Base-by-base conservation (phyloP, 2,329 filamentous ascomycete genomes). In the Macrophomina phaseolina region DNA sequence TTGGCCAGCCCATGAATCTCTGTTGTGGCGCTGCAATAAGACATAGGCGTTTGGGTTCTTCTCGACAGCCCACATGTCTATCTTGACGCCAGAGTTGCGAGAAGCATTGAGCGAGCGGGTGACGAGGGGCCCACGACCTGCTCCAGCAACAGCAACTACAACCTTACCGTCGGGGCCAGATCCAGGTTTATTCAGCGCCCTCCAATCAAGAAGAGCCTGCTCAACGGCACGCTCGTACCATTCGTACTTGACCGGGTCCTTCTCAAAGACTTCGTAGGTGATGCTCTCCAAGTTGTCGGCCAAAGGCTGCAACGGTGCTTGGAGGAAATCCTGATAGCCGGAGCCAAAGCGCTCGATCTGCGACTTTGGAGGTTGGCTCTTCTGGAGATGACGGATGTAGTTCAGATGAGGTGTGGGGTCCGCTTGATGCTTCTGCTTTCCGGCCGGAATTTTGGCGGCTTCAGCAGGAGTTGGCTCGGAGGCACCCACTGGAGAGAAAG, bases 41-140 rank as follows among this genome's bases (percentile, higher is more conserved):
- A 99, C 94, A 76, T 94, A 98, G 0, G 95, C 95, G 75, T 99
- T 98, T 4, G 93, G 95, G 79, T 99, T 99, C 85, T 99, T 99
- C 80, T 99, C 95, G 3, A 99, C 88, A 0, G 92, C 95, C 89
- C 93, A 98, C 53, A 96, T 86, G 71, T 94, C 89, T 61, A 98
- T 91, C 23, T 88, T 84, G 3, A 97, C 90, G 1, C 90, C 90
- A 1, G 93, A 91, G 16, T 83, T 85, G 69, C 89, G 85, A 72
- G 93, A 94, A 12, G 95, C 96, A 68, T 88, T 88, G 32, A 99
- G 81, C 1, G 93, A 93, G 58, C 95, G 88, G 1, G 93, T 95
- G 14, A 99, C 94, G 1, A 99, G 85, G 4, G 95, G 95, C 0
- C 95, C 96, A 69, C 96, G 89, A 12, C 95, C 95, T 14, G 96